A percentile compares a stretch with the other conserved stretches of the same genome.
phyloP scores from a whole-genome alignment of 305 asterid species.

The Fraxinus floribunda region DNA sequence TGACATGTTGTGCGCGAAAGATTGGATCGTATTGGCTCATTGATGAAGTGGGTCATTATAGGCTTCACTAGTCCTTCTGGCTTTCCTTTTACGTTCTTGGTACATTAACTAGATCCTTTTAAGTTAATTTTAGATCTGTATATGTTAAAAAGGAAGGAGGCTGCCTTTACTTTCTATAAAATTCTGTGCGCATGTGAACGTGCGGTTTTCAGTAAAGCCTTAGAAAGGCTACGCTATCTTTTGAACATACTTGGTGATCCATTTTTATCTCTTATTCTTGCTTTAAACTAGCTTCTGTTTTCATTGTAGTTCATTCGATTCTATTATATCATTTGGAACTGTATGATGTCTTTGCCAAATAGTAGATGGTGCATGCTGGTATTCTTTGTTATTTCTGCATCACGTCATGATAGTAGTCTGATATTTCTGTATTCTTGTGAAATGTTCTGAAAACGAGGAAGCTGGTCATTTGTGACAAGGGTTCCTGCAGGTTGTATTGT shows the following conservation, averaged over 20 bases:
- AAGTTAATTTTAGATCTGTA: background rate
- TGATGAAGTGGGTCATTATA: background rate
- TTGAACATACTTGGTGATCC: background rate
- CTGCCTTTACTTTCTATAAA: background rate
- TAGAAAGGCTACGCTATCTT: background rate
- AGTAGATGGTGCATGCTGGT: background rate
- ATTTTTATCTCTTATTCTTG: background rate
- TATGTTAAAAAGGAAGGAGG: background rate
- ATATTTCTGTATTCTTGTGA: background rate
- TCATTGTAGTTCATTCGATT: background rate
- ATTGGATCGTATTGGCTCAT: background rate
- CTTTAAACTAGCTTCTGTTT: background rate
- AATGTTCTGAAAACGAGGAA: background rate
- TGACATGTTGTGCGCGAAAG: background rate
- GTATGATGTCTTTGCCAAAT: background rate
- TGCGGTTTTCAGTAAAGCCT: background rate
- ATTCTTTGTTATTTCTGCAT: background rate
- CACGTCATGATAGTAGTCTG: background rate
- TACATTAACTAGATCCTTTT: background rate
- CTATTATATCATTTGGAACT: background rate
- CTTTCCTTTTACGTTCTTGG: background rate
- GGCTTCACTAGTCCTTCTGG: background rate
- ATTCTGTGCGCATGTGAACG: background rate
- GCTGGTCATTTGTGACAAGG: background rate
- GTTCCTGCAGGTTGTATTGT: background rate